Evolutionary conservation across 2,329 filamentous ascomycete genomes (phyloP).

Genomic region (Pseudogymnoascus sp.): DNA sequence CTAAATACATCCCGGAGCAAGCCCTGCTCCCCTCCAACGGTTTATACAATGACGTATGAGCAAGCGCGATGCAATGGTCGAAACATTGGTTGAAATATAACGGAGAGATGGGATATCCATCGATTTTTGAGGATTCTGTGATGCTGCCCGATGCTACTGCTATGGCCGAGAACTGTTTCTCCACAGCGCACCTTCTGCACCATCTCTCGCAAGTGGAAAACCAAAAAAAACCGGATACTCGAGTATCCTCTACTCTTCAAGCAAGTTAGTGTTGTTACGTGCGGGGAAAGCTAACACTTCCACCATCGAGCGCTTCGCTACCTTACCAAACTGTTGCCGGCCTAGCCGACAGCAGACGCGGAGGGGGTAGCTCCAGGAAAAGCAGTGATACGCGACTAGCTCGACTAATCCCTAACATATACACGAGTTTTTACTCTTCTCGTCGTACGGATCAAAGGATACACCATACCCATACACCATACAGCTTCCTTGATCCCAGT

Average conservation of each 20-base stretch:
- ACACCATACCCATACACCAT: background rate
- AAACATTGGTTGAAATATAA: background rate
- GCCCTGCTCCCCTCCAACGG: background rate
- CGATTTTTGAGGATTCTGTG: background rate
- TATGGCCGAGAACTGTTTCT: background rate
- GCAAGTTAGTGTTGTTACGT: background rate
- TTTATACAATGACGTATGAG: background rate
- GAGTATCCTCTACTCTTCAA: background rate
- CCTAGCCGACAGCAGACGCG: background rate
- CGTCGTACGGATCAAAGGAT: background rate
- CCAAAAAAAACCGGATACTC: background rate
- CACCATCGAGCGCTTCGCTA: background rate
- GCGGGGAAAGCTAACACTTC: background rate
- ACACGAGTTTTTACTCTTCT: background rate
- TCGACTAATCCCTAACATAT: background rate
- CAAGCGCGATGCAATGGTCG: background rate
- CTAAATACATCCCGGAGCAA: background rate
- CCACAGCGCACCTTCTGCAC: background rate
- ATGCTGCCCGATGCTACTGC: background rate
- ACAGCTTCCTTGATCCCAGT: background rate
- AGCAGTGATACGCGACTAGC: background rate
- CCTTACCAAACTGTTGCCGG: constrained; percentile 2
- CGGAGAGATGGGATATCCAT: background rate
- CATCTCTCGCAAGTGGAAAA: background rate
- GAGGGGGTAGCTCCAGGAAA: background rate